Conservation (phyloP, 192 early-diverging fungal genomes). For the Coemansia sp. region DNA sequence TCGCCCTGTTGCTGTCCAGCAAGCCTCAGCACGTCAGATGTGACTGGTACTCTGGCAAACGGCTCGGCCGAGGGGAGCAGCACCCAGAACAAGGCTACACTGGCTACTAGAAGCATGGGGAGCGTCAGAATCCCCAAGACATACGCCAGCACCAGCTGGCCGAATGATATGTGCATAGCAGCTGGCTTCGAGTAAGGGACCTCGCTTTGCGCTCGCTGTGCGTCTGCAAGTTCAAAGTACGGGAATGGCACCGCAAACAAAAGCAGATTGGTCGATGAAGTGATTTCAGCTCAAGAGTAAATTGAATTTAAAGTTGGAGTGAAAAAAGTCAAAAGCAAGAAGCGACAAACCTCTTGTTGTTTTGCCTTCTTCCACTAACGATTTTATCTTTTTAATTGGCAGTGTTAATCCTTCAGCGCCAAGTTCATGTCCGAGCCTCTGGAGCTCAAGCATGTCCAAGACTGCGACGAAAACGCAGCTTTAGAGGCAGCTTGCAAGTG, state of each 20-base stretch:
- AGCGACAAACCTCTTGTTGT: too few relatives aligned
- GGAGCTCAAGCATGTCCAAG: neutral
- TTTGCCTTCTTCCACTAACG: too few relatives aligned
- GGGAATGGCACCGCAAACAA: too few relatives aligned
- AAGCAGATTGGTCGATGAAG: neutral
- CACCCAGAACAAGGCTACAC: conserved; percentile 26
- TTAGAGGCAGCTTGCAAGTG: neutral
- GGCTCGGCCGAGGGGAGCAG: conserved; percentile 9
- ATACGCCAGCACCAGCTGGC: conserved; percentile 35
- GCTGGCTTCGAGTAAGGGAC: too few relatives aligned
- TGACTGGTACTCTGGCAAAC: neutral
- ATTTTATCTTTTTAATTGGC: too few relatives aligned
- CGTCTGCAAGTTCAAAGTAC: neutral
- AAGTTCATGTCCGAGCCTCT: neutral
- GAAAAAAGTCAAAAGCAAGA: too few relatives aligned
- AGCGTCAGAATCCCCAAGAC: conserved; percentile 41
- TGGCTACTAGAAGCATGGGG: conserved; percentile 21
- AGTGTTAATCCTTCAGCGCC: neutral
- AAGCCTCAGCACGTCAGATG: neutral
- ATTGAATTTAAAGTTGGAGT: too few relatives aligned
- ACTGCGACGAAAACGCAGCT: neutral
- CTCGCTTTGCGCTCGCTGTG: neutral
- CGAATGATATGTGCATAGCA: conserved; percentile 13
- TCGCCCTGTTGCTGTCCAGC: neutral
- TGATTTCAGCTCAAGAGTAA: too few relatives aligned